phyloP scores from a whole-genome alignment of 116 monocot species.

The Posidonia oceanica region DNA sequence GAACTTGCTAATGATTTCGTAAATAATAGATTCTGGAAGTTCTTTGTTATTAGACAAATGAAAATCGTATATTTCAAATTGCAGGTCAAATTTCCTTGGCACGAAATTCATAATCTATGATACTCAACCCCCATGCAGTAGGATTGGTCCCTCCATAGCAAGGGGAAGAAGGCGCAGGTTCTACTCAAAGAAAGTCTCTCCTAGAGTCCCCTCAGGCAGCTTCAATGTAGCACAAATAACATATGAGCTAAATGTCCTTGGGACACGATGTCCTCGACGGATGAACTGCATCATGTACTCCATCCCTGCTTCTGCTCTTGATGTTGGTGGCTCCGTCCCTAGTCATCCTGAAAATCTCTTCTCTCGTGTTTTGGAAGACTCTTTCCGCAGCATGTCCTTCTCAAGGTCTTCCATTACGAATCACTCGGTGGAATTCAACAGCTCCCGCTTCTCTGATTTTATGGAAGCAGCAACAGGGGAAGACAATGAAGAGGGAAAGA shows the following conservation, averaged over 20 bases:
- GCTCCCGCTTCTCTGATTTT: constrained; percentile 44
- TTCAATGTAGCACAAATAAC: constrained; percentile 62
- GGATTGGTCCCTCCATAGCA: constrained; percentile 1
- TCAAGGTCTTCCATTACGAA: constrained; percentile 38
- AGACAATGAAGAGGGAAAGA: constrained; percentile 28
- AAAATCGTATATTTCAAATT: not conserved
- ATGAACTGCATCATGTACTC: constrained; percentile 76
- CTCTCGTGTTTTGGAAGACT: constrained; percentile 38
- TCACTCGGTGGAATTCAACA: constrained; percentile 40
- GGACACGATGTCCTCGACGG: constrained; percentile 59
- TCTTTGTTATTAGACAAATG: not conserved
- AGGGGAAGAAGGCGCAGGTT: constrained; percentile 43
- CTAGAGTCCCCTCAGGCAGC: constrained; percentile 43
- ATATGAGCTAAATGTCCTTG: constrained; percentile 78
- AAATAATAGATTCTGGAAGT: not conserved
- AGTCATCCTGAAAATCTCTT: constrained; percentile 30
- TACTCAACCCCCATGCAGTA: constrained; percentile 52
- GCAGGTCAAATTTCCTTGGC: constrained; percentile 64
- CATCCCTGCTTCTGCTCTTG: constrained; percentile 54
- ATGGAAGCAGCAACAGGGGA: constrained; percentile 3
- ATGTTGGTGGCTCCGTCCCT: constrained; percentile 44
- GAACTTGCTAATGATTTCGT: too few species aligned
- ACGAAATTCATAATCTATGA: constrained; percentile 83
- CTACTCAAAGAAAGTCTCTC: constrained; percentile 74
- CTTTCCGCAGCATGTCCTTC: constrained; percentile 48